Evolutionary conservation across 2,329 filamentous ascomycete genomes (phyloP).

Genomic region (Penicillium sp.): DNA sequence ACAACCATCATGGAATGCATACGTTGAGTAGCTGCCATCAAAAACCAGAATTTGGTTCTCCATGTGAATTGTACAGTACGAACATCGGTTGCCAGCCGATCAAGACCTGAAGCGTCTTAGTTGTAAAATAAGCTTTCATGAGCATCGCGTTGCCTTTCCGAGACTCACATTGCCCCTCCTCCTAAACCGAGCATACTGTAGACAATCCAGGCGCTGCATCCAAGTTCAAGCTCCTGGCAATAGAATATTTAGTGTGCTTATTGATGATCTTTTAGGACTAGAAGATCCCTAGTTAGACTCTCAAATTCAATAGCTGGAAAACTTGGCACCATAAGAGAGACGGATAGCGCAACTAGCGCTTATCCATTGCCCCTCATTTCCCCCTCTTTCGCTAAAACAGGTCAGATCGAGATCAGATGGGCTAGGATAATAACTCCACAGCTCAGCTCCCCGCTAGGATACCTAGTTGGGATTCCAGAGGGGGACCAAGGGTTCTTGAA

Average conservation of each 20-base stretch:
- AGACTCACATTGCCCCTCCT: neutral
- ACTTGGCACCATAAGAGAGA: neutral
- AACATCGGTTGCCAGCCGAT: neutral
- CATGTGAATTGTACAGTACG: neutral
- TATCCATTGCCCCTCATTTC: conserved; percentile 2
- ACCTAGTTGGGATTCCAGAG: neutral
- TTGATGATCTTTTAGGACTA: neutral
- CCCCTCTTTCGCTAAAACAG: conserved; percentile 6
- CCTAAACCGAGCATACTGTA: neutral
- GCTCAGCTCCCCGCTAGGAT: neutral
- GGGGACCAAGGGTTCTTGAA: neutral
- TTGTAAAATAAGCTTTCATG: neutral
- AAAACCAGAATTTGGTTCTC: neutral
- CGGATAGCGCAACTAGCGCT: conserved; percentile 1
- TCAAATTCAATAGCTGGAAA: conserved; percentile 3
- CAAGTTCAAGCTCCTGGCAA: neutral
- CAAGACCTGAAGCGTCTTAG: neutral
- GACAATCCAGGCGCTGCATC: neutral
- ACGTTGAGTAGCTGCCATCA: neutral
- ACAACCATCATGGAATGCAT: neutral
- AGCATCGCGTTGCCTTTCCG: neutral
- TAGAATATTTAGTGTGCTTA: conserved; percentile 5
- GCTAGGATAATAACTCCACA: neutral
- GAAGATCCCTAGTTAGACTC: neutral
- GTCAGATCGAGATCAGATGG: conserved; percentile 12